Evolutionary conservation across 805 yeast genomes (phyloP).

Genomic region (Candida suzukii): DNA sequence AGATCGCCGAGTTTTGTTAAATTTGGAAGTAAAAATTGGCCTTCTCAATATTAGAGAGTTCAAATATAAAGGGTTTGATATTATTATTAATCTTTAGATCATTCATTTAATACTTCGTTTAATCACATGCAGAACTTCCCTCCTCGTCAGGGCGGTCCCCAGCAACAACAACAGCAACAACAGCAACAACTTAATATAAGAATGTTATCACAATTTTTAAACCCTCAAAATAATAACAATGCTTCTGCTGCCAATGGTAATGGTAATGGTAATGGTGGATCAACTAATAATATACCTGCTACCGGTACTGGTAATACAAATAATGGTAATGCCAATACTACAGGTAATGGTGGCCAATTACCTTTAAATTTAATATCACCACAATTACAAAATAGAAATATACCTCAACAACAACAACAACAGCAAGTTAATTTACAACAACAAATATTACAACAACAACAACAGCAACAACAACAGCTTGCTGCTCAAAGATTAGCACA

Average conservation of each 20-base stretch:
- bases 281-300: too few relatives aligned
- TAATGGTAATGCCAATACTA: conserved; percentile 7
- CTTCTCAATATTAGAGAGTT: too few relatives aligned
- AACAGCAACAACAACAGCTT: conserved; percentile 14
- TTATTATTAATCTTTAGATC: too few relatives aligned
- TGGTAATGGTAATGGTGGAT: too few relatives aligned
- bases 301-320: too few relatives aligned
- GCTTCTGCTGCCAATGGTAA: too few relatives aligned
- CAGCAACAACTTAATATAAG: not conserved
- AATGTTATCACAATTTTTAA: not conserved
- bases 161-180: conserved; percentile 4
- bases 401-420: conserved; percentile 14
- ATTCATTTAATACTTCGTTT: too few relatives aligned
- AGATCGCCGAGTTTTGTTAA: too few relatives aligned
- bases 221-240: conserved; percentile 6
- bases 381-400: conserved; percentile 23
- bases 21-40: too few relatives aligned
- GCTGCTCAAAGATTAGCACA: conserved; percentile 11
- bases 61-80: too few relatives aligned
- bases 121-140: conserved; percentile 11
- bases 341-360: conserved; percentile 8
- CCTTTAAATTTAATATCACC: conserved; percentile 28
- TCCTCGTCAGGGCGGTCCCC: conserved; percentile 10
- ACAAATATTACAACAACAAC: conserved; percentile 11
- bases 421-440: conserved; percentile 1